A percentile compares a stretch with the other conserved stretches of the same genome.
Conservation (phyloP, 768 basidiomycete species). For the Auriscalpium microsporum region DNA sequence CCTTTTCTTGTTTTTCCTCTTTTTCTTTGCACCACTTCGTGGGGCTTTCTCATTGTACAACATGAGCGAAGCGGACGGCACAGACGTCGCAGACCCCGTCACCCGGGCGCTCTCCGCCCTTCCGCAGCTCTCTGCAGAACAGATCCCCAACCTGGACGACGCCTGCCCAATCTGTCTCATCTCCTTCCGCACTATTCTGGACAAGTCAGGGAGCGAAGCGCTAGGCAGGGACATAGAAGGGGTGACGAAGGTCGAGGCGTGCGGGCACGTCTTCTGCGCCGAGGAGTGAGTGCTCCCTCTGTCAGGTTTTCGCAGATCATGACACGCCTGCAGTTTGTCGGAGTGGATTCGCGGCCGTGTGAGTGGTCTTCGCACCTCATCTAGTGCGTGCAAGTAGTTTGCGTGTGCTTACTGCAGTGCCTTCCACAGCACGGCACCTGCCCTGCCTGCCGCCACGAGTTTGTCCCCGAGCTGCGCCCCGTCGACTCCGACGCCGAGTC, state of each 20-base stretch:
- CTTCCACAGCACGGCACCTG: constrained; percentile 58
- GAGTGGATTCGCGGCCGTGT: constrained; percentile 60
- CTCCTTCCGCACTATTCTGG: constrained; percentile 39
- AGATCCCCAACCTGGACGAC: constrained; percentile 31
- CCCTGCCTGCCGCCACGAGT: constrained; percentile 55
- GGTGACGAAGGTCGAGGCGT: constrained; percentile 48
- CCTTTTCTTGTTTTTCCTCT: background rate
- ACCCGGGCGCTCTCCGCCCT: constrained; percentile 4
- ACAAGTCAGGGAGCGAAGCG: constrained; percentile 9
- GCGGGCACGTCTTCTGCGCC: constrained; percentile 62
- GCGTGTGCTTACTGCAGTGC: background rate
- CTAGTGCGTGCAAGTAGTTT: background rate
- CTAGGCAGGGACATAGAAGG: constrained; percentile 24
- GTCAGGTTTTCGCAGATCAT: background rate
- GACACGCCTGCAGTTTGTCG: constrained; percentile 34
- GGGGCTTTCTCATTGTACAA: background rate
- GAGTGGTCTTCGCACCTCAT: constrained; percentile 16
- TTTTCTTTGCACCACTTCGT: background rate
- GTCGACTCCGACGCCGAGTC: constrained; percentile 55
- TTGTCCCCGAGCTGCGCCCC: constrained; percentile 43
- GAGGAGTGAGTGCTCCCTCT: constrained; percentile 40
- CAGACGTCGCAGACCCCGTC: background rate
- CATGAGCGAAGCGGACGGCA: background rate
- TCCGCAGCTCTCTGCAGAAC: constrained; percentile 1
- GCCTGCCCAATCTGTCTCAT: constrained; percentile 60